These are phyloP conservation scores for Candida sanyaensis DNA, from an alignment of 1,139 yeast genomes.

Conservation along the genomic window DNA sequence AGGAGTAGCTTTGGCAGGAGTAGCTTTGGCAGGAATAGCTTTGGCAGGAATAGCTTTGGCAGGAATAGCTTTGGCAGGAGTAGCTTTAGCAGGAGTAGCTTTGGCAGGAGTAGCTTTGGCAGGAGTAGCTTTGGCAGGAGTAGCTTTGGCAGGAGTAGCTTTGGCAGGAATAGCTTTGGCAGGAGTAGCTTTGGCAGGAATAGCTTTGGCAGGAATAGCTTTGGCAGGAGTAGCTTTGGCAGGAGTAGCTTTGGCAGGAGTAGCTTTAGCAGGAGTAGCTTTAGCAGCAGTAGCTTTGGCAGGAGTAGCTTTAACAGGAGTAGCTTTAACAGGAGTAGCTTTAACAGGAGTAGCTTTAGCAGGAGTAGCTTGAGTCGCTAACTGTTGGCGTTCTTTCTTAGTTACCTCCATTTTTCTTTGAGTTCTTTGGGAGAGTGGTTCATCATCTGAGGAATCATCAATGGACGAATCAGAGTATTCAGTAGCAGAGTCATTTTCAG, in stretches of 20 bases:
- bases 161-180: not conserved
- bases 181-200: not conserved
- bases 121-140: not conserved
- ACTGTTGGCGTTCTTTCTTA: not conserved
- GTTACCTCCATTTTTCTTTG: not conserved
- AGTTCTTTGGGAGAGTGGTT: not conserved
- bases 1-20: not conserved
- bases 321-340: too few species aligned
- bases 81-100: not conserved
- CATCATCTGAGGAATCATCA: not conserved
- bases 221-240: not conserved
- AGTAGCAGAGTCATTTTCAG: slow-evolving; percentile 1
- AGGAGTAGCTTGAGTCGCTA: too few species aligned
- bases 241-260: too few species aligned
- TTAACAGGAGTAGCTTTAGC: too few species aligned
- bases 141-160: not conserved
- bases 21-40: not conserved
- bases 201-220: not conserved
- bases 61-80: not conserved
- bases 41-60: not conserved
- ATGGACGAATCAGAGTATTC: not conserved
- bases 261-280: too few species aligned
- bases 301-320: too few species aligned
- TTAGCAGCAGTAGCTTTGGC: too few species aligned
- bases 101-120: not conserved